Conservation (phyloP, 345 rosid genomes). For the Corchorus capsularis region DNA sequence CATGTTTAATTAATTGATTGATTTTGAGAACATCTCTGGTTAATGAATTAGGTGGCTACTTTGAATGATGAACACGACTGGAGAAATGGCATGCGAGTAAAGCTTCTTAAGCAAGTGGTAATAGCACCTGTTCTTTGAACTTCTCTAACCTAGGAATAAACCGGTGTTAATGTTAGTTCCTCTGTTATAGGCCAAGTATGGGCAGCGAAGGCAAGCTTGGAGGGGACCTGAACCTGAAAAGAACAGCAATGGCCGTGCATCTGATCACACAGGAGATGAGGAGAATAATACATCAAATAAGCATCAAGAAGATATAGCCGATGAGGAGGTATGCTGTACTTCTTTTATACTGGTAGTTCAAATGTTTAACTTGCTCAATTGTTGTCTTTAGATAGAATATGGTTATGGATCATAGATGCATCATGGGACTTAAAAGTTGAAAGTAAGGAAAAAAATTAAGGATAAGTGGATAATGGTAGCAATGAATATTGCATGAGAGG, state of each 20-base stretch:
- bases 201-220: slow-evolving; percentile 64
- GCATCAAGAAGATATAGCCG: slow-evolving; percentile 56
- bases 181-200: slow-evolving; percentile 51
- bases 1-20: slow-evolving; percentile 6
- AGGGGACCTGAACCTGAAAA: slow-evolving; percentile 58
- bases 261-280: slow-evolving; percentile 52
- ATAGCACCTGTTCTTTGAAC: slow-evolving; percentile 11
- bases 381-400: background rate
- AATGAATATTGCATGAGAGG: background rate
- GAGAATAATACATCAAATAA: slow-evolving; percentile 41
- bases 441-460: background rate
- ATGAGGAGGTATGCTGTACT: slow-evolving; percentile 54
- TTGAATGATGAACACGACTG: slow-evolving; percentile 82
- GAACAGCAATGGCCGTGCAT: slow-evolving; percentile 37
- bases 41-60: slow-evolving; percentile 63
- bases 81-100: slow-evolving; percentile 92
- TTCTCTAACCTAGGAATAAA: background rate
- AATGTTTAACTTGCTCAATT: no score
- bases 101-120: slow-evolving; percentile 71
- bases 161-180: slow-evolving; percentile 16
- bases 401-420: background rate
- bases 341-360: background rate
- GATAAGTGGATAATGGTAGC: background rate
- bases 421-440: background rate
- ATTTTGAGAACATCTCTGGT: slow-evolving; percentile 19